A percentile compares a stretch with the other conserved stretches of the same genome.
Evolutionary conservation across 2,329 filamentous ascomycete genomes (phyloP).

Genomic region (Aspergillus pseudoterreus): DNA sequence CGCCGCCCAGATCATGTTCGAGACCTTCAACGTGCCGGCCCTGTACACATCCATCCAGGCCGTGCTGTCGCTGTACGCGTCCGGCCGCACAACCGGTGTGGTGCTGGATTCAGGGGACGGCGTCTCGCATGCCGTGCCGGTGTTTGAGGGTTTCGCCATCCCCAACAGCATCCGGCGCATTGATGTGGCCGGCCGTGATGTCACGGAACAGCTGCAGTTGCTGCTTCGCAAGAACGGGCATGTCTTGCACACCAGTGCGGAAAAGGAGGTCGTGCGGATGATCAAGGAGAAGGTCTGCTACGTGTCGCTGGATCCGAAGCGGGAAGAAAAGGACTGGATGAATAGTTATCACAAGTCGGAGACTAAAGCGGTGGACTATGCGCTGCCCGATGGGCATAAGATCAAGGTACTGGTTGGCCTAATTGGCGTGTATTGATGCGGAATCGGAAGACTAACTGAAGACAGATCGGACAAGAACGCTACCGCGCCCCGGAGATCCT

Average conservation of each 20-base stretch:
- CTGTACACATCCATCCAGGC: slow-evolving; percentile 97
- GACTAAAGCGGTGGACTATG: slow-evolving; percentile 79
- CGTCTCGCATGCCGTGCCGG: slow-evolving; percentile 93
- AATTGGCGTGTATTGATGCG: background rate
- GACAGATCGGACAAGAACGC: slow-evolving; percentile 80
- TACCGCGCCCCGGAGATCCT: slow-evolving; percentile 96
- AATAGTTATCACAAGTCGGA: slow-evolving; percentile 67
- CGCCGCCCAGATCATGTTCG: slow-evolving; percentile 95
- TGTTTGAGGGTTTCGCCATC: slow-evolving; percentile 97
- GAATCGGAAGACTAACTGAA: background rate
- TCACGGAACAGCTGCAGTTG: slow-evolving; percentile 91
- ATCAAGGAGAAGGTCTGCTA: slow-evolving; percentile 97
- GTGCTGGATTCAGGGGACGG: slow-evolving; percentile 94
- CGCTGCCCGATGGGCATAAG: slow-evolving; percentile 86
- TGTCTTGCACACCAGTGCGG: slow-evolving; percentile 94
- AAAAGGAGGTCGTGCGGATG: slow-evolving; percentile 96
- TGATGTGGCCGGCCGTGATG: slow-evolving; percentile 91
- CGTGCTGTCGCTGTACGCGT: slow-evolving; percentile 91
- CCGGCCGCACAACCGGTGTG: slow-evolving; percentile 90
- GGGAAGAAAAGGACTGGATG: slow-evolving; percentile 95
- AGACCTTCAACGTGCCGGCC: slow-evolving; percentile 97
- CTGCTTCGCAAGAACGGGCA: slow-evolving; percentile 88
- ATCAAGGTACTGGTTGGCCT: slow-evolving; percentile 63
- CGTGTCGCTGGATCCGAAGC: slow-evolving; percentile 82
- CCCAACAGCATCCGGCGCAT: slow-evolving; percentile 92